Base-by-base conservation (phyloP, 176 grass and related monocot genomes). In the Alloteropsis semialata region DNA sequence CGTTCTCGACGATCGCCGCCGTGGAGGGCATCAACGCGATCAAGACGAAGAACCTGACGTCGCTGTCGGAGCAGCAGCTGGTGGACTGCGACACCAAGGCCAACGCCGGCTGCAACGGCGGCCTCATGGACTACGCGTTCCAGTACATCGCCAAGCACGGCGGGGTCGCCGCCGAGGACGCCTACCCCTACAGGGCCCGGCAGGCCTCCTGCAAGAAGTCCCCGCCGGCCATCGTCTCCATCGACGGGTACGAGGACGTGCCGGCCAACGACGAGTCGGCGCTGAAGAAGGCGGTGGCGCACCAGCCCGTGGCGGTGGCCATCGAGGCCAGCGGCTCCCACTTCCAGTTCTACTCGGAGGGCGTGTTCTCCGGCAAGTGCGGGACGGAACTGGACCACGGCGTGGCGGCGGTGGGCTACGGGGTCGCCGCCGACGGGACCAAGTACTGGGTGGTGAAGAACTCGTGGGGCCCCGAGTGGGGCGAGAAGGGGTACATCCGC, bases 21-120 rank as follows among this genome's bases (percentile, higher is more conserved):
- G 92, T 91, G 63, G 92, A 94, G 49, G 89, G 92, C 3, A 91
- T 94, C 72, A 94, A 94, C 67, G 86, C 87, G 50, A 94, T 94
- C 79, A 38, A 7, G 34, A 89, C 92, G 1, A 74, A 81, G 44
- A 81, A 84, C 46, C 88, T 94, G 13, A 69, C 85, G 30, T 55
- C 92, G 2, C 76, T 94, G 9, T 94, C 92, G 3, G 87, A 92
- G 87, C 92, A 95, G 80, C 80, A 95, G 67, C 87, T 95, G 2
- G 77, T 95, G 25, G 90, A 95, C 51, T 95, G 92, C 81, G 92
- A 95, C 84, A 92, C 84, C 53, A 48, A 69, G 12, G 6, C 34
- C 39, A 90, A 95, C 82, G 44, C 50, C 0, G 90, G 90, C 0
- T 94, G 92, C 87, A 9, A 92, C 56, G 90, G 91, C 60, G 91